Evolutionary conservation across 1,139 yeast species (phyloP), one percentile per base, ranked within the genome.

Genomic region (Debaryomyces psychrophilus): DNA sequence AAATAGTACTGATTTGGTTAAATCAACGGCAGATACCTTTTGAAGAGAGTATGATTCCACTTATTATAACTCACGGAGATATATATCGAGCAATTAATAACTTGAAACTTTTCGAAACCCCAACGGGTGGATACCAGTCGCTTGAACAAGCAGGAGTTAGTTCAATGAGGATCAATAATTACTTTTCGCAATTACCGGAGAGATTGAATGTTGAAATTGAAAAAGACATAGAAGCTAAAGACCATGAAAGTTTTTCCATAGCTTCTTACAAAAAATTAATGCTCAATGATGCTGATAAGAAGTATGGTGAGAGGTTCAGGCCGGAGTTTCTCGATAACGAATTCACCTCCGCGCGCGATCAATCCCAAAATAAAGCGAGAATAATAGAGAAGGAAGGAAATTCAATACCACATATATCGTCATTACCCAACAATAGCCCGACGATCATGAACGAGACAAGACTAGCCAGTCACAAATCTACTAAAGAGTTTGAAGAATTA

Each of bases 391-490:
- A 2, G 17, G 23, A 20, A 5, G 17, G 28, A 26, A 40, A n/a
- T n/a, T 11, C 28, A 12, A 31, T 43, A 15, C 53, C 51, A 8
- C 50, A 47, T 31, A 45, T 49, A 28, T 49, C 50, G 12, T 43
- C 51, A 12, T 22, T 37, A 12, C 20, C 31, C 9, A 31, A 23
- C 8, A 31, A 4, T 35, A 36, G 9, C 8, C 33, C 17, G 25
- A 38, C 39, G 18, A 20, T 20, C 12, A 18, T 31, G 5, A 27
- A 34, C 23, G 18, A 23, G 23, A 23, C 17, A n/a, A 31, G 18
- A 22, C 35, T 18, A 11, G 23, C 36, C 8, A 44, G 15, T 31
- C 17, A 23, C 18, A 17, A 17, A 8, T 5, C n/a, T 12, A 43
- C 11, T 37, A 47, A 45, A 17, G 37, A 17, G 4, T 33, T 36